Conservation (phyloP, 2,329 filamentous ascomycete species). For the Pseudogymnoascus sp. region DNA sequence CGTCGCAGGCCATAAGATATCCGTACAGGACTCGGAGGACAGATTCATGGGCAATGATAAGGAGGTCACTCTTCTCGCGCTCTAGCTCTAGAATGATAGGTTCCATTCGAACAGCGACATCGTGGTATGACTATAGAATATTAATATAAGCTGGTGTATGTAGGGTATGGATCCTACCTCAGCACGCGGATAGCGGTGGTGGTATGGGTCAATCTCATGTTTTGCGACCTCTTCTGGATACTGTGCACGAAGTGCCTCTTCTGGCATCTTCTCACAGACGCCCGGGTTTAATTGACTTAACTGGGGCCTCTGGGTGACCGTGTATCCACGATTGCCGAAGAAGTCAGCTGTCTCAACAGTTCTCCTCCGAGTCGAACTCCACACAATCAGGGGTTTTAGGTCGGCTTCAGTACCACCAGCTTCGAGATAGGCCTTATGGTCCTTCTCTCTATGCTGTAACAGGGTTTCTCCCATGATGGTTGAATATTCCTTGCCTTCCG, state of each 20-base stretch:
- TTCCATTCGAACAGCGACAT: slow-evolving; percentile 93
- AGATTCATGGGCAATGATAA: slow-evolving; percentile 96
- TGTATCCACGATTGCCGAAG: slow-evolving; percentile 73
- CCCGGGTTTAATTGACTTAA: slow-evolving; percentile 97
- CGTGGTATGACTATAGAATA: slow-evolving; percentile 75
- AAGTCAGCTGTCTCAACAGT: slow-evolving; percentile 85
- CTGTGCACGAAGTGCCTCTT: slow-evolving; percentile 68
- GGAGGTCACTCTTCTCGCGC: slow-evolving; percentile 91
- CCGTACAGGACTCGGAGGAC: slow-evolving; percentile 96
- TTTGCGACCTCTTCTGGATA: slow-evolving; percentile 90
- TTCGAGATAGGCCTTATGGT: slow-evolving; percentile 63
- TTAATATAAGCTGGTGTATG: slow-evolving; percentile 12
- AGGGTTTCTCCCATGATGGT: slow-evolving; percentile 80
- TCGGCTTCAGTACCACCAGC: slow-evolving; percentile 62
- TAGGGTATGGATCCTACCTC: slow-evolving; percentile 53
- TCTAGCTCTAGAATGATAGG: slow-evolving; percentile 97
- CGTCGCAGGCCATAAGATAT: slow-evolving; percentile 97
- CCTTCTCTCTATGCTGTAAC: slow-evolving; percentile 74
- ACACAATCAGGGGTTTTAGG: slow-evolving; percentile 77
- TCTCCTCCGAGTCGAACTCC: slow-evolving; percentile 87
- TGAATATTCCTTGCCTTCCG: slow-evolving; percentile 74
- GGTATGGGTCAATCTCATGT: slow-evolving; percentile 91
- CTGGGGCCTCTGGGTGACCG: slow-evolving; percentile 84
- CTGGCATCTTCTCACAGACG: slow-evolving; percentile 89
- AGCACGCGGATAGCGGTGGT: slow-evolving; percentile 89